phyloP scores from a whole-genome alignment of 164 flowering plant genomes.

The Amborella trichopoda region DNA sequence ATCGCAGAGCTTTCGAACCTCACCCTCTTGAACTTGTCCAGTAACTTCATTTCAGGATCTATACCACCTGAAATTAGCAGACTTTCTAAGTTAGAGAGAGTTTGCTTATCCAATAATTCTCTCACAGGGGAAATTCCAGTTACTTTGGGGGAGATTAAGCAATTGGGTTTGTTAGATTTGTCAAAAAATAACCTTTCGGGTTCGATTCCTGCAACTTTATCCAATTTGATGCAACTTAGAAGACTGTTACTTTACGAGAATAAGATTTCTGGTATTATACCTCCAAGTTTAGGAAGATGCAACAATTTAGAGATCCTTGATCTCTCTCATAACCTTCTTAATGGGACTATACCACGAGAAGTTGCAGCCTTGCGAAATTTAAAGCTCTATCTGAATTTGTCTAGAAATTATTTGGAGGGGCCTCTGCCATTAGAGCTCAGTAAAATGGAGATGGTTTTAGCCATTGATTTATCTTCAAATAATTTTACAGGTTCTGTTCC shows the following conservation, averaged over 20 bases:
- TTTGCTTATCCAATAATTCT: constrained; percentile 53
- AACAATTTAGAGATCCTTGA: constrained; percentile 66
- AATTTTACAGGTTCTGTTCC: constrained; percentile 54
- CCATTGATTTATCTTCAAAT: constrained; percentile 71
- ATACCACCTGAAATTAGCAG: constrained; percentile 47
- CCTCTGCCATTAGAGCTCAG: constrained; percentile 70
- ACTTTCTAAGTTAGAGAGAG: constrained; percentile 53
- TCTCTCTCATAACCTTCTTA: constrained; percentile 52
- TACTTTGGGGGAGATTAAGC: constrained; percentile 47
- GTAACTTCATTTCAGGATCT: constrained; percentile 61
- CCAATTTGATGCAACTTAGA: constrained; percentile 64
- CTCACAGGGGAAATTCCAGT: constrained; percentile 65
- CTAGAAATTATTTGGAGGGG: constrained; percentile 51
- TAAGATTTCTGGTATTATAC: constrained; percentile 60
- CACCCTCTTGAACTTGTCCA: constrained; percentile 68
- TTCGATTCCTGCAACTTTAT: constrained; percentile 62
- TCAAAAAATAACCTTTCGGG: constrained; percentile 71
- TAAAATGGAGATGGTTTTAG: constrained; percentile 85
- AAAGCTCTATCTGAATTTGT: constrained; percentile 72
- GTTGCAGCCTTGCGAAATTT: constrained; percentile 68
- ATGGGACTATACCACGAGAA: constrained; percentile 56
- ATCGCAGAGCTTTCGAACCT: constrained; percentile 67
- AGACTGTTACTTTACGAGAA: constrained; percentile 56
- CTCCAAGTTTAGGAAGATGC: constrained; percentile 65
- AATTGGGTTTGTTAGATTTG: constrained; percentile 75